Percentiles rank a stretch among this genome's conserved stretches.
These are phyloP conservation scores for Eucalyptus pumila DNA, from an alignment of 345 rosid genomes.

Conservation along the genomic window DNA sequence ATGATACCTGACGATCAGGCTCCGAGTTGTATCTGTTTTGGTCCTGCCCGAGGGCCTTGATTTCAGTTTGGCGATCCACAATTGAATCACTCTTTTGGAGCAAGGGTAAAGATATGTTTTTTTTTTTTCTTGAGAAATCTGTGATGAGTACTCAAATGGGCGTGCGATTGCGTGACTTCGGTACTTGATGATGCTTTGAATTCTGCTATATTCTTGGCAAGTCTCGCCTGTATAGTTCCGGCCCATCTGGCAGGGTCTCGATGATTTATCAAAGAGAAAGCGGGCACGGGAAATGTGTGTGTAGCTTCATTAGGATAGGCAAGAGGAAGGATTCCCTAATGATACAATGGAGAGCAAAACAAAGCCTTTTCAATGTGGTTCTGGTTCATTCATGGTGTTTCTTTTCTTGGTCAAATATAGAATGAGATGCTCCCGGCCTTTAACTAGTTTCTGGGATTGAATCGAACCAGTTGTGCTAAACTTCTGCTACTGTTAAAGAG, in stretches of 20 bases:
- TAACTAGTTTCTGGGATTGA: background rate
- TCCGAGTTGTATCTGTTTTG: constrained; percentile 64
- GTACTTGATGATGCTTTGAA: background rate
- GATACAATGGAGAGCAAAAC: background rate
- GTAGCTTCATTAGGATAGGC: background rate
- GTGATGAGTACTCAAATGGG: background rate
- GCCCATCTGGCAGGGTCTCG: background rate
- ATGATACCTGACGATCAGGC: constrained; percentile 83
- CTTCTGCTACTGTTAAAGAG: background rate
- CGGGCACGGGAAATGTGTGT: background rate
- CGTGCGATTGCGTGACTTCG: background rate
- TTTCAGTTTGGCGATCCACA: background rate
- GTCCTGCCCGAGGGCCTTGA: constrained; percentile 73
- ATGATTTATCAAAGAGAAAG: background rate
- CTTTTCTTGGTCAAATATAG: background rate
- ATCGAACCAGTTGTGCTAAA: background rate
- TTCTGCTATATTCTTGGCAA: background rate
- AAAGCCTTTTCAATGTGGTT: background rate
- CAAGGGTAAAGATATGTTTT: background rate
- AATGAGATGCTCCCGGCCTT: background rate
- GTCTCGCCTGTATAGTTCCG: background rate
- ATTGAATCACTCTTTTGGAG: background rate
- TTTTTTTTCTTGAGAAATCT: background rate
- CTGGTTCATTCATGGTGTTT: background rate
- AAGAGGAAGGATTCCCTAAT: background rate